Conservation (phyloP, 129 eudicot species). For the Calendula officinalis region DNA sequence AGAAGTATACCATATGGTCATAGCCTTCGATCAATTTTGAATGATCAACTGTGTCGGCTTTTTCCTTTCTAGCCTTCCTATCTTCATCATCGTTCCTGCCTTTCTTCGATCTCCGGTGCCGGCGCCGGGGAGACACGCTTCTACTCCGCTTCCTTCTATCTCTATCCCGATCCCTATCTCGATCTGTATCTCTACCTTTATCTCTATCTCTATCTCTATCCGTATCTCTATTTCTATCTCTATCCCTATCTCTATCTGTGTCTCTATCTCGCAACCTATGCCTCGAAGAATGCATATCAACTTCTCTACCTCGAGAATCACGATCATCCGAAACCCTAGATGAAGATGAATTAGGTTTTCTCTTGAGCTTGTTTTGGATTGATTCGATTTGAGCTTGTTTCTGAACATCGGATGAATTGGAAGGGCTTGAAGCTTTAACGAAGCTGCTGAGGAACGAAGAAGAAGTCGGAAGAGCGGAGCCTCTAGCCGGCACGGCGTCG, state of each 20-base stretch:
- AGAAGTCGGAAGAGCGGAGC: constrained; percentile 55
- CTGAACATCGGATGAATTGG: constrained; percentile 36
- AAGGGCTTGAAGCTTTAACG: constrained; percentile 70
- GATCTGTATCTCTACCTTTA: constrained; percentile 29
- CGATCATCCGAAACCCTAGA: constrained; percentile 35
- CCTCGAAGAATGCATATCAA: constrained; percentile 37
- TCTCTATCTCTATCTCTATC: constrained; percentile 28
- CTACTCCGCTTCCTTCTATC: constrained; percentile 36
- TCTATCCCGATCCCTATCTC: constrained; percentile 35
- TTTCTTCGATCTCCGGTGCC: constrained; percentile 49
- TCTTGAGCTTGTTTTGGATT: constrained; percentile 68
- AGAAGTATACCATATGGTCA: constrained; percentile 63
- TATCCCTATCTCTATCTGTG: constrained; percentile 38
- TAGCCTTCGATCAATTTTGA: constrained; percentile 68
- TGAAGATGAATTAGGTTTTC: constrained; percentile 23
- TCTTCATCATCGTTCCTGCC: constrained; percentile 33
- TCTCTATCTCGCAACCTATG: constrained; percentile 32
- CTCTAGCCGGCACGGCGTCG: constrained; percentile 53
- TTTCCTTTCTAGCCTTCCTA: constrained; percentile 37
- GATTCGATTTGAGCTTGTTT: constrained; percentile 58
- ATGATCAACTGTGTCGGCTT: constrained; percentile 47
- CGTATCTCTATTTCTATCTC: constrained; percentile 25
- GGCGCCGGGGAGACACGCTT: constrained; percentile 47
- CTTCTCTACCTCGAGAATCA: constrained; percentile 19
- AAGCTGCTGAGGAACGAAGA: constrained; percentile 70